phyloP scores from a whole-genome alignment of 2,329 filamentous ascomycete genomes.

The Dactylellina parvicollis region DNA sequence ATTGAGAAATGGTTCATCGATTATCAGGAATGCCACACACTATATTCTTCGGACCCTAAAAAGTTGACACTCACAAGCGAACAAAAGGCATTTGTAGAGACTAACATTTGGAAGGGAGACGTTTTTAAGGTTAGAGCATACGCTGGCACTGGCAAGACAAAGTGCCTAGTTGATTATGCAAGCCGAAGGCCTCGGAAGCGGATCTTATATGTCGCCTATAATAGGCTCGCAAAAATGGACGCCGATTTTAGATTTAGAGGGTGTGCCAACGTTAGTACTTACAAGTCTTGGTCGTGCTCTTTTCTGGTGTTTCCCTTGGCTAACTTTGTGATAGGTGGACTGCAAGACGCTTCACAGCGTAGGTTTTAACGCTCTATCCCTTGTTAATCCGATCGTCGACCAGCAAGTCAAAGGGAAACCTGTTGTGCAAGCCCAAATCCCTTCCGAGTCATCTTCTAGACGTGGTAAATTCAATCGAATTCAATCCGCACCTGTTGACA shows the following conservation, averaged over 20 bases:
- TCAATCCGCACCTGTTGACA: constrained; percentile 33
- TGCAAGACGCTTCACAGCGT: constrained; percentile 52
- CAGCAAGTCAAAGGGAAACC: constrained; percentile 32
- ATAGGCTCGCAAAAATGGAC: constrained; percentile 37
- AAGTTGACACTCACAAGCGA: constrained; percentile 49
- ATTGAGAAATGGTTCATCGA: constrained; percentile 35
- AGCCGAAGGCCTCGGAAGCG: constrained; percentile 28
- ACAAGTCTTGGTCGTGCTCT: neutral
- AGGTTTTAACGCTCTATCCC: constrained; percentile 41
- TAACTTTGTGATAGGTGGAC: constrained; percentile 30
- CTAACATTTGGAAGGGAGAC: constrained; percentile 51
- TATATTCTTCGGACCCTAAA: neutral
- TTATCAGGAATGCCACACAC: neutral
- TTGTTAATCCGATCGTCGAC: constrained; percentile 39
- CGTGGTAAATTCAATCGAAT: constrained; percentile 42
- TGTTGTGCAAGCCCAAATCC: neutral
- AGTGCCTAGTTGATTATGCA: constrained; percentile 56
- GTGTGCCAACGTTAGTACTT: constrained; percentile 37
- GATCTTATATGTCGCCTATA: constrained; percentile 51
- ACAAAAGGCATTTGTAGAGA: constrained; percentile 53
- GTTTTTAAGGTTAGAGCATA: constrained; percentile 57
- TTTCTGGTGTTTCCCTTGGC: neutral
- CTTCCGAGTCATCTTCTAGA: constrained; percentile 8
- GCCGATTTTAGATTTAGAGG: constrained; percentile 40
- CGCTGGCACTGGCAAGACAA: constrained; percentile 57